Base-by-base conservation (phyloP, 2,329 filamentous ascomycete genomes). In the Xylaria sp. region DNA sequence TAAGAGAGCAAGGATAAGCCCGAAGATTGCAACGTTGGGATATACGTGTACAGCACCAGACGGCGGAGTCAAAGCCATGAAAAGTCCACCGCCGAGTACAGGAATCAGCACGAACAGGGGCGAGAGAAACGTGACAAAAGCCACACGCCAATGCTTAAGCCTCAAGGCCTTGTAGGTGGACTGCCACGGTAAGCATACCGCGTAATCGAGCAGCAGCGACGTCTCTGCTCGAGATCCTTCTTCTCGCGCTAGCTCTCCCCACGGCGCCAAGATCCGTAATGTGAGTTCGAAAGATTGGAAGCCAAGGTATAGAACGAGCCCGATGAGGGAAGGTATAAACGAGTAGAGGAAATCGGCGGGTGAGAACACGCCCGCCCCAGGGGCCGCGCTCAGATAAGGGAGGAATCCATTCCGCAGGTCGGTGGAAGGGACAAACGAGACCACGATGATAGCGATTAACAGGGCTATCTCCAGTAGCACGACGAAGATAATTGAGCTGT, bases 311-410 rank as follows among this genome's bases (percentile, higher is more conserved):
- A 93, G 81, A 18, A 92, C 73, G 75, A 90, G 88, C 4, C 90
- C 92, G 33, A 94, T 77, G 0, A 92, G 74, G 2, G 90, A 88
- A 0, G 92, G 92, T 25, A 94, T 65, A 79, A 94, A 94, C 69
- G 88, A 89, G 83, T 94, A 98, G 60, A 97, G 82, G 81, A 98
- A 98, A 80, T 97, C 94, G 59, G 94, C 93, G 0, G 92, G 85
- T 1, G 93, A 97, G 80, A 97, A 98, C 20, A 91, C 92, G 31
- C 83, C 83, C 0, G 81, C 75, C 3, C 86, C 83, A 0, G 93
- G 89, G 2, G 84, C 82, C 0, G 91, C 89, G 10, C 85, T 82
- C 0, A 97, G 82, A 7, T 86, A 83, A 2, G 94, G 94, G 7
- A 86, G 79, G 79, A 97, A 98, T 9, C 94, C 94, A 8, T 84